Conservation (phyloP, 164 flowering plant genomes). For the Sextonia rubra region DNA sequence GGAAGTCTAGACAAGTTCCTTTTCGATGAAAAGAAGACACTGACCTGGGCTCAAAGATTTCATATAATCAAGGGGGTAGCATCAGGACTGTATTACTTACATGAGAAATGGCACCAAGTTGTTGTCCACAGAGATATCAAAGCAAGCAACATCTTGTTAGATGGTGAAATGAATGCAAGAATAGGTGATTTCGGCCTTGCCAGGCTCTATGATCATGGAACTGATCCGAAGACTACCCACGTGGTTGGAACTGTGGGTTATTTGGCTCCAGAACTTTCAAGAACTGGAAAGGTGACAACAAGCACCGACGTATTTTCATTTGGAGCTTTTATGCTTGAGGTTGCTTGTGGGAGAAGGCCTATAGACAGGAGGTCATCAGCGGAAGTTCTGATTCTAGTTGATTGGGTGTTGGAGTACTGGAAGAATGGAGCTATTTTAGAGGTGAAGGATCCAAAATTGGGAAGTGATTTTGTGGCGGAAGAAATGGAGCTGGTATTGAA, state of each 20-base stretch:
- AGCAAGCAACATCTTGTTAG: neutral
- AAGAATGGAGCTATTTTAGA: neutral
- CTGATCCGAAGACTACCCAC: neutral
- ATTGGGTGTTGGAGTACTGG: neutral
- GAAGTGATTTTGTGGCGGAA: neutral
- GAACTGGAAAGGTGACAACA: neutral
- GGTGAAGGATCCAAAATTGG: neutral
- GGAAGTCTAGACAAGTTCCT: constrained; percentile 46
- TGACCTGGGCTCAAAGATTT: neutral
- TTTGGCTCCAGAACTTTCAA: neutral
- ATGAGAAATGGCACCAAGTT: neutral
- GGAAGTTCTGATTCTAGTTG: neutral
- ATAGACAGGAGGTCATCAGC: neutral
- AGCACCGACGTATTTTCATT: neutral
- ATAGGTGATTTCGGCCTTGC: neutral
- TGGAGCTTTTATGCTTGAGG: neutral
- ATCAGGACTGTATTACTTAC: neutral
- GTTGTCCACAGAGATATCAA: neutral
- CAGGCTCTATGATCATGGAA: neutral
- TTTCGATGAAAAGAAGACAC: neutral
- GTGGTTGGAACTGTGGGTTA: neutral
- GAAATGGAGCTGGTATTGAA: neutral
- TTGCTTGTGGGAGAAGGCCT: neutral
- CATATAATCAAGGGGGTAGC: neutral
- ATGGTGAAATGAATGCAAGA: neutral